Evolutionary conservation across 305 asterid species (phyloP), one percentile per base, ranked within the genome.

Genomic region (Salvia sclarea): DNA sequence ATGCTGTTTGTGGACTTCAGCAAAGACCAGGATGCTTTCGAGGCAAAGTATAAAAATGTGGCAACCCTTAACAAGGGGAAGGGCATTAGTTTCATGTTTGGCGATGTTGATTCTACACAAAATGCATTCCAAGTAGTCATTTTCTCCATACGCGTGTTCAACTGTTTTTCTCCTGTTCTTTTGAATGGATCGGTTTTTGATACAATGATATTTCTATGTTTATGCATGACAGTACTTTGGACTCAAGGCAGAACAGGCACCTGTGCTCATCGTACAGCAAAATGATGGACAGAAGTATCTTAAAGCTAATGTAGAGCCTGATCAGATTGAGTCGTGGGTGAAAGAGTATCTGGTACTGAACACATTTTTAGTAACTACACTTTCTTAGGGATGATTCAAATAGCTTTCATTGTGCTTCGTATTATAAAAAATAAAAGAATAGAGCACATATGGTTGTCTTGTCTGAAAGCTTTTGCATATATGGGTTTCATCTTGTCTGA

Each of bases 1-100:
- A 70, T 89, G 88, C 85, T 92, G 17, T 85, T 89, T 58, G 83
- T 81, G 61, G 81, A 86, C 89, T 89, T 92, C 80, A 89, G 75
- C 80, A 72, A 65, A 43, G 92, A 87, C 68, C 82, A 75, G 0
- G 88, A 84, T 25, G 71, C 83, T 18, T 92, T 87, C 81, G 67
- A 77, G 60, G 47, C 83, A 9, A 87, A 79, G 48, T 89, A 84
- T 57, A 82, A 77, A 76, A 88, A 85, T 16, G 87, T 79, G 63
- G 96, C 98, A 7, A 66, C 81, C 61, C 75, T 67, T 37, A 77
- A 81, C 85, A 87, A 88, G 75, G 89, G 78, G 31, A 76, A 89
- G 73, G 96, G 91, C 67, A 41, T 89, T 66, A 77, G 83, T 58
- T 92, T 88, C 78, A 68, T 92, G 79, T 72, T 92, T 65, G 98